Evolutionary conservation across 2,329 filamentous ascomycete genomes (phyloP).

Genomic region (Parafenestella ontariensis): DNA sequence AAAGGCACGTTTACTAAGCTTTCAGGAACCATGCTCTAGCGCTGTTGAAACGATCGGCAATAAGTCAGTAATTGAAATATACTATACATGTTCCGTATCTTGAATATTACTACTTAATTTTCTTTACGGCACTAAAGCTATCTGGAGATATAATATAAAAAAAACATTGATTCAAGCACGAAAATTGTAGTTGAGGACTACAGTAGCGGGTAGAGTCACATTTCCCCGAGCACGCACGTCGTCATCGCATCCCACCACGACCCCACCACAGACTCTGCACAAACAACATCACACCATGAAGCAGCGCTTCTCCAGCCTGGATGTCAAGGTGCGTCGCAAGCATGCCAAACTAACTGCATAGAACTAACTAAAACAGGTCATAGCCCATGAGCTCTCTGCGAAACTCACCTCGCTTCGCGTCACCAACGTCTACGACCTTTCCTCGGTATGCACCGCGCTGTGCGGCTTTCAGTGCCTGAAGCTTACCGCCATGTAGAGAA

Average conservation of each 20-base stretch:
- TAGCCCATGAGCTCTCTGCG: constrained; percentile 87
- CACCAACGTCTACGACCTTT: constrained; percentile 94
- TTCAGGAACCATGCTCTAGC: constrained; percentile 23
- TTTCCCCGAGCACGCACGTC: constrained; percentile 22
- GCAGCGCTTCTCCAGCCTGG: constrained; percentile 79
- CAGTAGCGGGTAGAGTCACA: constrained; percentile 18
- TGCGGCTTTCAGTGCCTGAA: no score
- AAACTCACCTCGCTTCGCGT: constrained; percentile 80
- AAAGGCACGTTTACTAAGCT: constrained; percentile 15
- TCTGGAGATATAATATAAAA: no score
- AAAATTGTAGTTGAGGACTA: no score
- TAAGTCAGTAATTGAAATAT: no score
- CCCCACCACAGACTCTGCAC: constrained; percentile 40
- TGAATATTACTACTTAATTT: no score
- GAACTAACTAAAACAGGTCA: constrained; percentile 67
- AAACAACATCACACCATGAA: constrained; percentile 65
- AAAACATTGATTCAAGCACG: no score
- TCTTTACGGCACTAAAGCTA: no score
- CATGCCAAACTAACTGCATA: not conserved
- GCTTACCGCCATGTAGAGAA: constrained; percentile 63
- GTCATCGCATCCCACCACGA: constrained; percentile 39
- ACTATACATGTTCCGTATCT: no score
- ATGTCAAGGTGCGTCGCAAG: constrained; percentile 66
- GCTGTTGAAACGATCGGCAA: no score
- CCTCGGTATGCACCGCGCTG: constrained; percentile 62